Evolutionary conservation across 2,329 filamentous ascomycete genomes (phyloP).

Genomic region (Fusarium albosuccineum): DNA sequence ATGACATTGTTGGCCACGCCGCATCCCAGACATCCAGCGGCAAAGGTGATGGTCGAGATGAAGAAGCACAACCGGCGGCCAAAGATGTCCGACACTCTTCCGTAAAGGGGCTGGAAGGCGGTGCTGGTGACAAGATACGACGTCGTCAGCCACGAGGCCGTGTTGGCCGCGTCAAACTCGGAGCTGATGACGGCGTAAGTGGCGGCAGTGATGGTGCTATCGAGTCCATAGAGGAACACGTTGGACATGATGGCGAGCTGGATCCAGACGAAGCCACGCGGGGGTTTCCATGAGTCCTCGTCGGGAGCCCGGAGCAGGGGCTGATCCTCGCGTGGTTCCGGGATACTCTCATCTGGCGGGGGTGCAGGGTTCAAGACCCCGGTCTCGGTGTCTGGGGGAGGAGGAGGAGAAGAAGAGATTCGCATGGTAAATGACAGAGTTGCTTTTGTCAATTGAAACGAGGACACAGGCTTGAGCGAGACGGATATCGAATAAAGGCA

Average conservation of each 20-base stretch:
- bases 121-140: slow-evolving; percentile 79
- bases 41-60: slow-evolving; percentile 72
- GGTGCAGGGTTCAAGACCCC: slow-evolving; percentile 10
- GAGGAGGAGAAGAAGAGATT: neutral
- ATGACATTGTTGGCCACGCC: slow-evolving; percentile 70
- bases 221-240: slow-evolving; percentile 76
- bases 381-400: neutral
- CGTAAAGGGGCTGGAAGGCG: slow-evolving; percentile 79
- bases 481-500: neutral
- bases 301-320: slow-evolving; percentile 39
- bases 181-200: slow-evolving; percentile 81
- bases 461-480: too few species aligned
- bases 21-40: slow-evolving; percentile 74
- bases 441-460: neutral
- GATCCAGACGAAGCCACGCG: slow-evolving; percentile 68
- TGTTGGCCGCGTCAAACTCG: slow-evolving; percentile 79
- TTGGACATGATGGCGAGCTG: slow-evolving; percentile 73
- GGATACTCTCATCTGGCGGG: neutral
- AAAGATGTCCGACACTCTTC: slow-evolving; percentile 77
- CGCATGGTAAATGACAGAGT: slow-evolving; percentile 2
- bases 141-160: slow-evolving; percentile 81
- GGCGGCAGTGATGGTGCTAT: slow-evolving; percentile 79
- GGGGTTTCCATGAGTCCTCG: slow-evolving; percentile 59
- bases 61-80: slow-evolving; percentile 74
- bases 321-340: slow-evolving; percentile 35